Evolutionary conservation across 2,329 filamentous ascomycete genomes (phyloP).

Genomic region (Cladophialophora yegresii): DNA sequence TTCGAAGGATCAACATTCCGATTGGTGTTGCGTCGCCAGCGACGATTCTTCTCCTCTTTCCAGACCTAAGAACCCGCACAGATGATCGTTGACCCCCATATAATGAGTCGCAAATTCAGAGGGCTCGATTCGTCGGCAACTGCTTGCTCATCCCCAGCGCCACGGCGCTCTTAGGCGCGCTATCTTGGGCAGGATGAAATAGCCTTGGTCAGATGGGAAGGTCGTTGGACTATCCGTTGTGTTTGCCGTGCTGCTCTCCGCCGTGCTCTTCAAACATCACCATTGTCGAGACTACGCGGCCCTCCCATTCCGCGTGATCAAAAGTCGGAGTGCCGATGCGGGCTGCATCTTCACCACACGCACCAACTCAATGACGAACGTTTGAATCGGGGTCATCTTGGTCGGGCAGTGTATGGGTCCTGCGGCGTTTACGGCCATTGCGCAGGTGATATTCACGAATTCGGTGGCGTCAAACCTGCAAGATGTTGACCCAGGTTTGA

Average conservation of each 20-base stretch:
- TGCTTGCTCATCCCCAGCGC: no score
- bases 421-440: not conserved
- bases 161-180: conserved; percentile 42
- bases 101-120: no score
- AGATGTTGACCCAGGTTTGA: not conserved
- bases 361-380: conserved; percentile 36
- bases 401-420: not conserved
- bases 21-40: no score
- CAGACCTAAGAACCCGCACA: no score
- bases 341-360: conserved; percentile 41
- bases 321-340: conserved; percentile 44
- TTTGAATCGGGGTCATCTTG: not conserved
- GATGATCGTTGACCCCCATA: no score
- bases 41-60: no score
- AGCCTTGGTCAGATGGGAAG: not conserved
- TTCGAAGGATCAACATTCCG: no score
- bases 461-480: not conserved
- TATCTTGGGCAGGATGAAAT: not conserved
- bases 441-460: not conserved
- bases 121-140: no score
- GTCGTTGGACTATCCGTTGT: conserved; percentile 44
- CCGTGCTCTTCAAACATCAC: conserved; percentile 53
- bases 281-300: conserved; percentile 52
- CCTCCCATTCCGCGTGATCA: conserved; percentile 53
- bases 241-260: conserved; percentile 41